Base-by-base conservation (phyloP, 1,284 basidiomycete species). In the Ustilago vetiveriae region DNA sequence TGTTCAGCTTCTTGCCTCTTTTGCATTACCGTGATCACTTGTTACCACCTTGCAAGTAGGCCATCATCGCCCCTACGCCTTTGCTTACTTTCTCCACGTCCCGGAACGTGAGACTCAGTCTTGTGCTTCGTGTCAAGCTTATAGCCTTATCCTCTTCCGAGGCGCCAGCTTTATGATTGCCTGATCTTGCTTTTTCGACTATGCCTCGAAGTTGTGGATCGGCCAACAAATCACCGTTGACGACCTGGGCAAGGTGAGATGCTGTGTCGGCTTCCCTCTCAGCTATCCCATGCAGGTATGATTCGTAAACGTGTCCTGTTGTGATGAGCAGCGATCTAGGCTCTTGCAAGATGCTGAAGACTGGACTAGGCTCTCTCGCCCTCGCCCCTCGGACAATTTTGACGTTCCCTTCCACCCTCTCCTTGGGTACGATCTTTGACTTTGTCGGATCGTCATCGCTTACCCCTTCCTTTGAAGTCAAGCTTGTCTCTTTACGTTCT, bases 71-170 rank as follows among this genome's bases (percentile, higher is more conserved):
- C 27, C 57, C 62, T 10, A 76, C 66, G 2, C 74, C 77, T 56
- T 75, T 75, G 49, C 72, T 71, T 17, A 81, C 79, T 32, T 66
- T 73, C 32, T 80, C 74, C 0, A 94, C 90, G 76, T 91, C 90
- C 43, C 94, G 86, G 82, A 92, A 96, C 1, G 93, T 96, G 75
- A 96, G 82, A 82, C 92, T 95, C 51, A 90, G 87, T 75, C 94
- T 84, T 26, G 86, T 86, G 7, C 83, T 83, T 65, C 94, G 85
- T 59, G 82, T 81, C 76, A 92, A 83, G 16, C 50, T 33, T 23
- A 80, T 40, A 14, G 23, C 37, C 6, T 47, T 39, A 22, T n/a
- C 38, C 6, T 39, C 19, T 16, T 21, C 27, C 21, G 26, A 23
- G 7, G 79, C 16, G 85, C 86, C 23, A 11, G 14, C 87, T 87